Evolutionary conservation across 2,329 filamentous ascomycete genomes (phyloP), one percentile per base, ranked within the genome.

Genomic region (Kalmusia sp.): DNA sequence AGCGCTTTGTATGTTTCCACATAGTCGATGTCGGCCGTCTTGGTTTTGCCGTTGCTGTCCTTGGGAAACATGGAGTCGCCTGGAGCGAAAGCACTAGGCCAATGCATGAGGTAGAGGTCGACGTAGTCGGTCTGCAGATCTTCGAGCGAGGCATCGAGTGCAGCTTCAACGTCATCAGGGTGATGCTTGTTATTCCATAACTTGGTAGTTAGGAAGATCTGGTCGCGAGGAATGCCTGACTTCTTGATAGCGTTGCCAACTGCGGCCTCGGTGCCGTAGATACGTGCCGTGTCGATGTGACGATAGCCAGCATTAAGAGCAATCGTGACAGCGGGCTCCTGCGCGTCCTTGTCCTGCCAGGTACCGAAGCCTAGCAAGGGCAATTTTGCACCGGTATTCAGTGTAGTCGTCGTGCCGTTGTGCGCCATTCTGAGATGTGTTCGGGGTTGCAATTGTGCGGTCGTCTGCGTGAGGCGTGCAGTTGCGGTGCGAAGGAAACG

Each of bases 161-260:
- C 87, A 74, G 84, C 84, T 74, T 80, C 83, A 66, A 93, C 92
- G 64, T 84, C 69, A 27, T 69, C 64, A 1, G 68, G 83, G 68
- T 93, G 88, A 80, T 96, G 91, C 83, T 91, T 93, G 67, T 87
- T 88, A 80, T 93, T 92, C 92, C 92, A 96, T 49, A 96, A 86
- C 82, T 96, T 96, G 74, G 89, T 92, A 55, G 93, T 71, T 22
- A 72, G 57, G 55, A 71, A 71, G 35, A 72, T 58, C 24, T 71
- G 49, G 3, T 61, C 90, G 27, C 68, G 67, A 24, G 67, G 61
- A 22, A 73, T 51, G 17, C 69, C 70, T 2, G 64, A 65, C 28
- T 70, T 68, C 40, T 68, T 64, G 37, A 72, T 68, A 6, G 65
- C 67, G 34, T 59, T 59, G 51, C 64, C 66, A 4, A 46, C 43